Base-by-base conservation (phyloP, 352 stramenopile genomes). In the Globisporangium irregulare region DNA sequence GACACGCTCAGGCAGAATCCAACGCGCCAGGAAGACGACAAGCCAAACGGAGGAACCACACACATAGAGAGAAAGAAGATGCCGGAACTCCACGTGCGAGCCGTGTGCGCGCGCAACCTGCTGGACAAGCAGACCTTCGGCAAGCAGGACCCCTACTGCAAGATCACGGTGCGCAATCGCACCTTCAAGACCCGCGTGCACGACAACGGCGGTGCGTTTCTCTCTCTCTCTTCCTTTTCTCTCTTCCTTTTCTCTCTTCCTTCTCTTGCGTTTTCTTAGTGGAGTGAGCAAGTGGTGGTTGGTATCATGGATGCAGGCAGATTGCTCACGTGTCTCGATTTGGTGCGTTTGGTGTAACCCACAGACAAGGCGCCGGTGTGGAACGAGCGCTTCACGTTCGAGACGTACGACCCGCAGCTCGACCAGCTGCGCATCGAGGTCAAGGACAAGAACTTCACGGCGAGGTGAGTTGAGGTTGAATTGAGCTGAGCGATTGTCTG, bases 391-490 rank as follows among this genome's bases (percentile, higher is more conserved):
- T 95, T 95, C 62, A 79, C 89, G 41, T 93, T 95, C 62, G 48
- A 87, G 5, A 79, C 90, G n/a, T 75, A 81, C 58, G 83, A 93
- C 65, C 74, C 83, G 53, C 82, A 95, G 68, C 69, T 90, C 51
- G 85, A 92, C 62, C 81, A 93, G 72, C 69, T 95, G 63, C 67
- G 81, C 53, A 75, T 95, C 48, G 72, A 92, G 62, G 83, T 95
- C 67, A 92, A 92, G 73, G 86, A 95, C 80, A 92, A 92, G 72
- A 95, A 92, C 69, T 92, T 92, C 59, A 91, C 84, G 20, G 73
- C 81, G 18, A 84, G 74, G 78, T 82, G 66, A 22, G 55, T 10
- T 46, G 4, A 46, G 38, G 55, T 10, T 46, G 12, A 20, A 14
- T 38, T 38, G 38, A 46, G 38, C 18, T 46, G 12, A 46, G 12